These are phyloP conservation scores for Phytopythium mirpurense DNA, from an alignment of 352 stramenopile species.

Conservation along the genomic window DNA sequence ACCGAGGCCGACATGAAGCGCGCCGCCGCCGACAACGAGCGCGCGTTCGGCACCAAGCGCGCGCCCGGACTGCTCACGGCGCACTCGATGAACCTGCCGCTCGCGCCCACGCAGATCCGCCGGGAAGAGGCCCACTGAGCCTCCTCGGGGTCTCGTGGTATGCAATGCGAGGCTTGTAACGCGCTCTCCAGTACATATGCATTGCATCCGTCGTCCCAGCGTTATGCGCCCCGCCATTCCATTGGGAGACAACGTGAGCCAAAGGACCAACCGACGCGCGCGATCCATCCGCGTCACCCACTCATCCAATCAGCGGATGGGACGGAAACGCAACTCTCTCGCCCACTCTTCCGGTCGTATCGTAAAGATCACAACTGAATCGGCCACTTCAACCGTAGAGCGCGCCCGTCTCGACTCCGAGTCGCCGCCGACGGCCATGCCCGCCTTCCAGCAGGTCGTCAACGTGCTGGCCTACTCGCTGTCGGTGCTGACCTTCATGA, in stretches of 20 bases:
- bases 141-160: too few relatives aligned
- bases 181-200: too few relatives aligned
- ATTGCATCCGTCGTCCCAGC: too few relatives aligned
- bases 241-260: too few relatives aligned
- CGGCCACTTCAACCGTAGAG: background rate
- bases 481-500: slow-evolving; percentile 6
- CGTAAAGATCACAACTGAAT: too few relatives aligned
- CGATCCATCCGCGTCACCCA: background rate
- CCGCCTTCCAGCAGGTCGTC: slow-evolving; percentile 2
- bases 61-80: slow-evolving; percentile 34
- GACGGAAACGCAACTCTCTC: slow-evolving; percentile 5
- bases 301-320: slow-evolving; percentile 7
- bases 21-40: slow-evolving; percentile 27
- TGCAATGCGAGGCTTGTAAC: too few relatives aligned
- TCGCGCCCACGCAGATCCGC: slow-evolving; percentile 19
- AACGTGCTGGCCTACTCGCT: slow-evolving; percentile 8
- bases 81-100: slow-evolving; percentile 69
- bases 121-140: slow-evolving; percentile 8
- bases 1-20: slow-evolving; percentile 56
- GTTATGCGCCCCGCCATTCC: too few relatives aligned
- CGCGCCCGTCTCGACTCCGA: background rate
- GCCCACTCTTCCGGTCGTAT: too few relatives aligned
- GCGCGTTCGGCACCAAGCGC: slow-evolving; percentile 18
- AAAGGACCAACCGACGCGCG: background rate
- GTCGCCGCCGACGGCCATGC: slow-evolving; percentile 4